phyloP scores from a whole-genome alignment of 495 filamentous ascomycete genomes.

The Neurospora discreta region DNA sequence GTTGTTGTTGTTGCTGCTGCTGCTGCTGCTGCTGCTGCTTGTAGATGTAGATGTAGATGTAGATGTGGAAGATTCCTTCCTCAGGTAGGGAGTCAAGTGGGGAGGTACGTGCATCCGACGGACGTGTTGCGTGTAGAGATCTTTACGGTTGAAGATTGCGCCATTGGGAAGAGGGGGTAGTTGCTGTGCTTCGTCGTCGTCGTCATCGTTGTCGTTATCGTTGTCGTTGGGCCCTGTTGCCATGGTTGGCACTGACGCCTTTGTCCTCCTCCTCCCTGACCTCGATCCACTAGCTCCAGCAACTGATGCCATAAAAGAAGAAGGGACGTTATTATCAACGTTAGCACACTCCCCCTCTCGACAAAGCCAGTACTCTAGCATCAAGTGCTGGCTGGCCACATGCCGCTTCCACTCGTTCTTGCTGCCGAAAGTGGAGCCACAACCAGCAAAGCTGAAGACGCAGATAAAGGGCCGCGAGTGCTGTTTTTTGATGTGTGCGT shows the following conservation, averaged over 20 bases:
- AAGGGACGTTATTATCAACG: conserved; percentile 7
- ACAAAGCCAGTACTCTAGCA: conserved; percentile 71
- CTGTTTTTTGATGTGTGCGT: conserved; percentile 40
- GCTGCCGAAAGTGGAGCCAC: conserved; percentile 59
- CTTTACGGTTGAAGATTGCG: conserved; percentile 84
- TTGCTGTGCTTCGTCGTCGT: not conserved
- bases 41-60: no score
- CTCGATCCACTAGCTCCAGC: no score
- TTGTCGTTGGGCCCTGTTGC: conserved; percentile 45
- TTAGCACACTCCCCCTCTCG: conserved; percentile 51
- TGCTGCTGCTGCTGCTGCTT: no score
- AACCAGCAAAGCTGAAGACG: conserved; percentile 68
- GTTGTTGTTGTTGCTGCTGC: not conserved
- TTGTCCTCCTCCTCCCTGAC: not conserved
- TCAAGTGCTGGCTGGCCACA: conserved; percentile 69
- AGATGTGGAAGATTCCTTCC: conserved; percentile 8
- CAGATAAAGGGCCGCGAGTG: conserved; percentile 63
- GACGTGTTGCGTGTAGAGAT: conserved; percentile 82
- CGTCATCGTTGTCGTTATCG: conserved; percentile 29
- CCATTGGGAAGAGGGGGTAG: conserved; percentile 4
- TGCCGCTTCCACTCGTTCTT: conserved; percentile 97
- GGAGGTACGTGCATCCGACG: conserved; percentile 68
- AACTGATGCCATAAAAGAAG: no score
- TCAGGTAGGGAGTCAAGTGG: conserved; percentile 23
- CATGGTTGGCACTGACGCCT: conserved; percentile 35